Evolutionary conservation across 1,139 yeast genomes (phyloP).

Genomic region (Yamadazyma kanchanaburiensis): DNA sequence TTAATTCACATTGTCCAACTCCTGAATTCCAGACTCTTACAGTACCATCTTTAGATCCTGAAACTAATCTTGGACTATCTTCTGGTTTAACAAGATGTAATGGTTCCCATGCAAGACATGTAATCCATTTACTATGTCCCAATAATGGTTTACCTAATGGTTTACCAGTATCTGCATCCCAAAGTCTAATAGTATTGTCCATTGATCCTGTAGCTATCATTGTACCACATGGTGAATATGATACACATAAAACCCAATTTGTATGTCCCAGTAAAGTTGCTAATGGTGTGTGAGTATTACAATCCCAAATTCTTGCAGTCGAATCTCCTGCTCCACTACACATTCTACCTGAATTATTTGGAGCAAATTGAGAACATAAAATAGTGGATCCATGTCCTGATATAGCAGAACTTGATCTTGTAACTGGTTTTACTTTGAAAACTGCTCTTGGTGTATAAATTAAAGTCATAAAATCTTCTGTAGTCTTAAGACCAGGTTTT

Average conservation of each 20-base stretch:
- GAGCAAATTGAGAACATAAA: slow-evolving; percentile 90
- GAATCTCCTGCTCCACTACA: slow-evolving; percentile 97
- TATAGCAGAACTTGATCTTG: slow-evolving; percentile 88
- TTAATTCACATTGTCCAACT: slow-evolving; percentile 61
- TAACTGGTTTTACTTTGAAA: slow-evolving; percentile 87
- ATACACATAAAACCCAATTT: slow-evolving; percentile 93
- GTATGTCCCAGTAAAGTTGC: slow-evolving; percentile 79
- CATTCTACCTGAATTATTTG: slow-evolving; percentile 80
- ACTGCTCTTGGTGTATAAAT: slow-evolving; percentile 94
- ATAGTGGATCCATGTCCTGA: slow-evolving; percentile 96
- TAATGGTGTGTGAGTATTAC: slow-evolving; percentile 89
- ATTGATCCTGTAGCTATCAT: slow-evolving; percentile 93
- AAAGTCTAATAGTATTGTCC: slow-evolving; percentile 85
- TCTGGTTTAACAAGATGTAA: slow-evolving; percentile 71
- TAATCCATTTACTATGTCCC: slow-evolving; percentile 90
- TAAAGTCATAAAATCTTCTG: slow-evolving; percentile 90
- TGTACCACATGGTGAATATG: slow-evolving; percentile 91
- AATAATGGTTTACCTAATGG: slow-evolving; percentile 67
- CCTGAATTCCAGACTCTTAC: slow-evolving; percentile 87
- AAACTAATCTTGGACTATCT: slow-evolving; percentile 67
- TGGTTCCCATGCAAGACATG: slow-evolving; percentile 93
- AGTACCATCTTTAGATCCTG: slow-evolving; percentile 92
- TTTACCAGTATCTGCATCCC: slow-evolving; percentile 80
- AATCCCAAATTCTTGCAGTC: slow-evolving; percentile 98
- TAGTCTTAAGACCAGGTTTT: slow-evolving; percentile 81